These are phyloP conservation scores for Cymbopogon citratus DNA, from an alignment of 176 grass and related monocot genomes.

Conservation along the genomic window DNA sequence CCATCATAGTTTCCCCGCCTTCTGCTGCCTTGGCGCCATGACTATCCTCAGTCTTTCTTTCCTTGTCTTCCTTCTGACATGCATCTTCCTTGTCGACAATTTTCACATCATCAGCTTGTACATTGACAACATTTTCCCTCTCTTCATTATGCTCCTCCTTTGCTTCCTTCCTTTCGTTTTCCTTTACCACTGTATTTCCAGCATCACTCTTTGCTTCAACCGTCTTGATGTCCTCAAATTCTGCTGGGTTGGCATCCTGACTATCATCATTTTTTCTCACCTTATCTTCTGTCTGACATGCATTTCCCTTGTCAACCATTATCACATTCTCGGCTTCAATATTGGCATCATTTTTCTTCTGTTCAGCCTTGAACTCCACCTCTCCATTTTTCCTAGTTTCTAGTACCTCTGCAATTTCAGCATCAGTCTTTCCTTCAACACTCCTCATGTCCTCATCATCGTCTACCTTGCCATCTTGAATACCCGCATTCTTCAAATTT, in stretches of 20 bases:
- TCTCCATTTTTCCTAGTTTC: slow-evolving; percentile 15
- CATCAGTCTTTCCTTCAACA: slow-evolving; percentile 9
- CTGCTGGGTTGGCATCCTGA: background rate
- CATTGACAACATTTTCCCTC: background rate
- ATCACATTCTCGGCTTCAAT: background rate
- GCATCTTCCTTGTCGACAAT: background rate
- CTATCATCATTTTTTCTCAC: background rate
- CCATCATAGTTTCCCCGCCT: background rate
- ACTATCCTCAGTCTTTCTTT: background rate
- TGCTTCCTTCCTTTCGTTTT: background rate
- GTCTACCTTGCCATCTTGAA: background rate
- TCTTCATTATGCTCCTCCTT: background rate
- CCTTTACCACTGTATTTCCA: background rate
- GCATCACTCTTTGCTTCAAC: background rate
- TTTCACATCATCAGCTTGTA: background rate
- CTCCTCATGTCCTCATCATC: slow-evolving; percentile 21
- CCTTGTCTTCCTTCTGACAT: background rate
- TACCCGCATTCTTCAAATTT: background rate
- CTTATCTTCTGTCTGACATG: background rate
- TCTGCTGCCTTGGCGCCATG: background rate
- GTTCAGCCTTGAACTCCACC: background rate
- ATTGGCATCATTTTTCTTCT: background rate
- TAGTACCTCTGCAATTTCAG: background rate
- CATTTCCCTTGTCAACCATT: background rate
- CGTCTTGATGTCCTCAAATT: background rate